Evolutionary conservation across 2,329 filamentous ascomycete genomes (phyloP).

Genomic region (Aspergillus sp.): DNA sequence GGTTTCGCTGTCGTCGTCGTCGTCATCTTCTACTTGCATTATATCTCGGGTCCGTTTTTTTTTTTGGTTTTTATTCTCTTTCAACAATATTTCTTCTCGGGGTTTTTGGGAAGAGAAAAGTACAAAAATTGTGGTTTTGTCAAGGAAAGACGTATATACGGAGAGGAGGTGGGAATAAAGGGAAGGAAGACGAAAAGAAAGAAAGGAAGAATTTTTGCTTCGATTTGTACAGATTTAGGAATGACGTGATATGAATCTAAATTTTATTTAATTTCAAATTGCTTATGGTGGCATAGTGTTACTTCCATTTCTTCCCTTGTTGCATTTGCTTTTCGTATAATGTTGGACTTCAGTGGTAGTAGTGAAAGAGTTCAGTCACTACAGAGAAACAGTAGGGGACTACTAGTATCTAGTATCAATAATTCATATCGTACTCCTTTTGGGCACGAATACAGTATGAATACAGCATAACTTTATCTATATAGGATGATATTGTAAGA

Average conservation of each 20-base stretch:
- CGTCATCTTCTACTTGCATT: neutral
- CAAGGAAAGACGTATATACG: too few relatives aligned
- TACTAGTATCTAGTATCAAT: too few relatives aligned
- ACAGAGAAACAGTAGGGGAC: too few relatives aligned
- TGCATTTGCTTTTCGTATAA: too few relatives aligned
- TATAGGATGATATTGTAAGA: neutral
- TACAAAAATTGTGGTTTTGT: neutral
- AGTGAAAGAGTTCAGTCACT: too few relatives aligned
- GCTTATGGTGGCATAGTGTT: too few relatives aligned
- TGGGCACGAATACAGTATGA: too few relatives aligned
- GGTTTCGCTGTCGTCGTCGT: constrained; percentile 4
- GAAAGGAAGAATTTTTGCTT: neutral
- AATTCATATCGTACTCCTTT: too few relatives aligned
- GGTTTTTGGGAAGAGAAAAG: constrained; percentile 1
- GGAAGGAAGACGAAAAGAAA: neutral
- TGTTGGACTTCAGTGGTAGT: too few relatives aligned
- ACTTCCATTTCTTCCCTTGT: too few relatives aligned
- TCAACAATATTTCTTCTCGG: neutral
- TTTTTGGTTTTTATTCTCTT: neutral
- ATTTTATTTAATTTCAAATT: neutral
- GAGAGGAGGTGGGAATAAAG: neutral
- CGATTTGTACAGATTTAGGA: constrained; percentile 5
- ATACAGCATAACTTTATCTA: neutral
- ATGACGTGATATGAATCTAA: constrained; percentile 5
- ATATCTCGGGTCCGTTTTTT: neutral